These are phyloP conservation scores for Neurospora sp. DNA, from an alignment of 495 filamentous ascomycete species.

Conservation along the genomic window DNA sequence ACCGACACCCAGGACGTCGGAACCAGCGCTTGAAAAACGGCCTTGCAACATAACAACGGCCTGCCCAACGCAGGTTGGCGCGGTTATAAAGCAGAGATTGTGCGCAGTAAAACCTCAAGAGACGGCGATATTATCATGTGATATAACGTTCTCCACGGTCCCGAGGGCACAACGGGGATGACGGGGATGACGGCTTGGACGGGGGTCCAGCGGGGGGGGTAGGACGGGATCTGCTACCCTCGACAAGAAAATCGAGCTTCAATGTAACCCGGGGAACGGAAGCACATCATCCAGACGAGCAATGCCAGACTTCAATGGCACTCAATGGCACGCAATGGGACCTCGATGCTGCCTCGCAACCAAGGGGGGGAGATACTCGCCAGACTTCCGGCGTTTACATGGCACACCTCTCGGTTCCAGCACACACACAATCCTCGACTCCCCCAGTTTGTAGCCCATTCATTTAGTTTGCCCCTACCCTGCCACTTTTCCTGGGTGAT, in stretches of 20 bases:
- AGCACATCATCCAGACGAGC: neutral
- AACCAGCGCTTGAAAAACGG: neutral
- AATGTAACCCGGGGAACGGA: neutral
- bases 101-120: neutral
- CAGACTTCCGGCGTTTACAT: neutral
- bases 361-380: neutral
- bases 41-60: neutral
- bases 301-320: neutral
- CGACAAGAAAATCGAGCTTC: neutral
- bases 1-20: neutral
- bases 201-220: neutral
- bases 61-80: neutral
- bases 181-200: neutral
- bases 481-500: neutral
- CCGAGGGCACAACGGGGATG: neutral
- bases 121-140: neutral
- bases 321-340: neutral
- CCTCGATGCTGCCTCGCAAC: neutral
- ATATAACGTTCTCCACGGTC: neutral
- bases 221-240: neutral
- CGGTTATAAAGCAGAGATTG: neutral
- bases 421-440: neutral
- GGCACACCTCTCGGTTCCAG: neutral
- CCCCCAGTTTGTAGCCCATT: neutral
- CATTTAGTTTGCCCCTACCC: neutral